Percentiles rank a stretch among this genome's conserved stretches.
Evolutionary conservation across 73 alveolate species (phyloP).

Genomic region (Uronychia binucleata): DNA sequence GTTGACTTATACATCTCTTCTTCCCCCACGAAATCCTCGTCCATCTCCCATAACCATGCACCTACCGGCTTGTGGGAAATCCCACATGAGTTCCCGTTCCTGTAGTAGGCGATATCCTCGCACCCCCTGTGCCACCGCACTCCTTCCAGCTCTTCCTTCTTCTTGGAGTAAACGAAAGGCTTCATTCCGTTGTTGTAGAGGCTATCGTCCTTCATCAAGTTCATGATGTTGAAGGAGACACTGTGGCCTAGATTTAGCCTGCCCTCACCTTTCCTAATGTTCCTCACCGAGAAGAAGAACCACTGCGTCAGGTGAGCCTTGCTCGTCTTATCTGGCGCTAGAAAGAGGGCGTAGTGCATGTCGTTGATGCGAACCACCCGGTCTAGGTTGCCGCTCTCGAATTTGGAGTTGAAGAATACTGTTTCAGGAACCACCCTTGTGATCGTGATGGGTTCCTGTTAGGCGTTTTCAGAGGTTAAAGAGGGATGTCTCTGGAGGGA

Average conservation of each 20-base stretch:
- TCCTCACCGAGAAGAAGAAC: constrained; percentile 40
- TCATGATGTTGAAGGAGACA: constrained; percentile 13
- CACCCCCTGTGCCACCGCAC: constrained; percentile 46
- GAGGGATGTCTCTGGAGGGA: neutral
- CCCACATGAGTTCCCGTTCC: constrained; percentile 12
- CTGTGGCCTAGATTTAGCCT: constrained; percentile 6
- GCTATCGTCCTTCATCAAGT: constrained; percentile 47
- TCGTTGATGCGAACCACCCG: constrained; percentile 22
- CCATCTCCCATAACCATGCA: neutral
- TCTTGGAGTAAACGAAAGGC: constrained; percentile 33
- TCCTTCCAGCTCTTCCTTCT: constrained; percentile 4
- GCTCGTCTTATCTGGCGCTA: constrained; percentile 19
- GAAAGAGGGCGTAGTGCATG: constrained; percentile 34
- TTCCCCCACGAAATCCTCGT: neutral
- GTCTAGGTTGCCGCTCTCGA: constrained; percentile 38
- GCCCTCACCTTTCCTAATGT: constrained; percentile 12
- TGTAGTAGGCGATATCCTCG: constrained; percentile 25
- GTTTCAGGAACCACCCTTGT: constrained; percentile 12
- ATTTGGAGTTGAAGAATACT: constrained; percentile 37
- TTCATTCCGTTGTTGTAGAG: constrained; percentile 38
- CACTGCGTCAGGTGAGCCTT: constrained; percentile 31
- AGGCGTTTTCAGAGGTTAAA: neutral
- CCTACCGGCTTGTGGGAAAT: neutral
- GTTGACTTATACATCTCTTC: neutral
- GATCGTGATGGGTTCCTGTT: neutral